Evolutionary conservation across 371 early-diverging fungal species (phyloP), one percentile per base, ranked within the genome.

Genomic region (Nematocida sp.): DNA sequence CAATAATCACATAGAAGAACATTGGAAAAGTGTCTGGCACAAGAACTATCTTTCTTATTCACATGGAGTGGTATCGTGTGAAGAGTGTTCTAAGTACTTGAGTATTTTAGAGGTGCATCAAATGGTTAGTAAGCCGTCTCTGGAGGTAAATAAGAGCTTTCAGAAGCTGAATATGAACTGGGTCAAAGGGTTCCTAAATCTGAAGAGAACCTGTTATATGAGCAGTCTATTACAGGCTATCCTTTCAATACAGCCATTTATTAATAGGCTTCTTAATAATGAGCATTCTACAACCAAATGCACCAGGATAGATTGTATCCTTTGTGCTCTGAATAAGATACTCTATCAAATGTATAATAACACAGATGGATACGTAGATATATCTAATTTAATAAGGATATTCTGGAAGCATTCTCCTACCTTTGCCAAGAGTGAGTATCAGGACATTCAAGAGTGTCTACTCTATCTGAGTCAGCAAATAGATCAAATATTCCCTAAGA

Each of bases 151-250:
- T n/a, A 29, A 31, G 29, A 43, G 21, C 4, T 57, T 55, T 23
- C 46, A 66, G 40, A 4, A 27, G 17, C 40, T 66, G n/a, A 66
- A 66, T 34, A 34, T 40, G 19, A 41, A 66, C 45, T 66, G 67
- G 67, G 60, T 70, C 15, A 62, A 55, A 54, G 78, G 78, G 15
- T 66, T 78, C 31, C 62, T 74, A 1, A 78, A 78, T 41, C 55
- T 70, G 27, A 74, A 74, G 48, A 78, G 74, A 58, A 78, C 78
- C 11, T 78, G 78, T 47, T 78, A 74, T 31, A 45, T 78, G 15
- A 70, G 74, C 34, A 53, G 74, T 13, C 32, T 78, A 15, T 27
- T 78, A 15, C 70, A 74, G 43, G 25, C 63, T 43, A n/a, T 78
- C 13, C 7, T 78, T n/a, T 63, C 55, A 11, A 19, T 53, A n/a